Evolutionary conservation across 2,329 filamentous ascomycete species (phyloP).

Genomic region (Exutisphaerella laricina): DNA sequence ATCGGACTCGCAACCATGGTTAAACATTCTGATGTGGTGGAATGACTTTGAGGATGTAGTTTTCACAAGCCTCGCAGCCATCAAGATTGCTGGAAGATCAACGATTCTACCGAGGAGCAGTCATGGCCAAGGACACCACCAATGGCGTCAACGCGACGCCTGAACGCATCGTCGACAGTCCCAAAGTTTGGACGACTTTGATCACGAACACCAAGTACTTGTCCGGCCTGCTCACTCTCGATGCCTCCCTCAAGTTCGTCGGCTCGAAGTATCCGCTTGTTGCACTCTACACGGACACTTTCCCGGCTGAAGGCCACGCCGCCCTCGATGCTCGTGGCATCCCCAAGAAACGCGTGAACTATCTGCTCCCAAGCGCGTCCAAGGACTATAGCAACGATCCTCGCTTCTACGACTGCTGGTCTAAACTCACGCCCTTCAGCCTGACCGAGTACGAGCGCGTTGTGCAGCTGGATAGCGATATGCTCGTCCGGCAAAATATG

Average conservation of each 20-base stretch:
- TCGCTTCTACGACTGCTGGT: conserved; percentile 87
- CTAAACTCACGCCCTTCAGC: conserved; percentile 74
- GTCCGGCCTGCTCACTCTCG: conserved; percentile 73
- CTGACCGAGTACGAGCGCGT: conserved; percentile 71
- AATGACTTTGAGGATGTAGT: conserved; percentile 10
- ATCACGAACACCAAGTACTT: conserved; percentile 83
- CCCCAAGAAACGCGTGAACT: conserved; percentile 62
- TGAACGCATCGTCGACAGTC: conserved; percentile 30
- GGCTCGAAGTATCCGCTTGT: conserved; percentile 70
- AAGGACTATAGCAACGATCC: conserved; percentile 71
- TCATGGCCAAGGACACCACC: conserved; percentile 10
- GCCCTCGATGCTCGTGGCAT: conserved; percentile 67
- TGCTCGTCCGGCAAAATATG: conserved; percentile 80
- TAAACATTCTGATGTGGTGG: too few relatives aligned
- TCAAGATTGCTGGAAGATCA: conserved; percentile 10
- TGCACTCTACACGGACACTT: conserved; percentile 73
- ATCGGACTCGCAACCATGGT: too few relatives aligned
- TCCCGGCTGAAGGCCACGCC: conserved; percentile 61
- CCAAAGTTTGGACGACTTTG: conserved; percentile 74
- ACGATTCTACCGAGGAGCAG: conserved; percentile 1
- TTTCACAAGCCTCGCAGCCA: conserved; percentile 4
- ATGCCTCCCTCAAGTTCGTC: conserved; percentile 64
- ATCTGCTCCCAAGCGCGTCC: conserved; percentile 60
- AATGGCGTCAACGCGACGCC: conserved; percentile 22
- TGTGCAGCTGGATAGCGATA: conserved; percentile 82